Evolutionary conservation across 1,284 basidiomycete species (phyloP).

Genomic region (Apiotrichum brassicae): DNA sequence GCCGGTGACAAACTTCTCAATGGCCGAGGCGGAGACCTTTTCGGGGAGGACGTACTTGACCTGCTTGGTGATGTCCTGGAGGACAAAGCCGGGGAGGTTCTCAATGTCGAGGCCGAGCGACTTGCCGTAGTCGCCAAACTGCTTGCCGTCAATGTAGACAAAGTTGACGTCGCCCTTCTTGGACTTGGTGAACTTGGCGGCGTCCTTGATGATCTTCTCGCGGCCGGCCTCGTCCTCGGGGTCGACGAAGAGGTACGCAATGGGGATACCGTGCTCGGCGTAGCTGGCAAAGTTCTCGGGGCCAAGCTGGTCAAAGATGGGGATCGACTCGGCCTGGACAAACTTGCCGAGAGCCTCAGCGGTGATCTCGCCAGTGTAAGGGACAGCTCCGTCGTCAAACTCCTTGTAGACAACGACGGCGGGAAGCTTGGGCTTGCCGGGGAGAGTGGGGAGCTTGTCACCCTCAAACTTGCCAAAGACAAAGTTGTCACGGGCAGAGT

Average conservation of each 20-base stretch:
- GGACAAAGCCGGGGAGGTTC: slow-evolving; percentile 88
- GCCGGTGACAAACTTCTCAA: slow-evolving; percentile 62
- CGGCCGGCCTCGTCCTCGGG: slow-evolving; percentile 57
- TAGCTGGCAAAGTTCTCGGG: slow-evolving; percentile 91
- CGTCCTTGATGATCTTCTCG: slow-evolving; percentile 59
- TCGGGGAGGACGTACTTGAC: slow-evolving; percentile 81
- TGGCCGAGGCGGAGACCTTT: slow-evolving; percentile 47
- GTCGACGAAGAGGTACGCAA: slow-evolving; percentile 93
- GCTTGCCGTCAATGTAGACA: slow-evolving; percentile 95
- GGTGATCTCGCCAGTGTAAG: slow-evolving; percentile 58
- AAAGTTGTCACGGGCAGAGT: slow-evolving; percentile 83
- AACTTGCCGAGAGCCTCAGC: slow-evolving; percentile 64
- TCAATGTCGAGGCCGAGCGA: slow-evolving; percentile 74
- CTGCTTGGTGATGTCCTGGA: slow-evolving; percentile 77
- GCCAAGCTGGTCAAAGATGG: slow-evolving; percentile 85
- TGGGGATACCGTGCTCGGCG: slow-evolving; percentile 71
- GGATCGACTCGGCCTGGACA: slow-evolving; percentile 76
- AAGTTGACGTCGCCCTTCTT: slow-evolving; percentile 90
- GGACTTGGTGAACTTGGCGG: slow-evolving; percentile 71
- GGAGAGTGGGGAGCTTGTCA: slow-evolving; percentile 59
- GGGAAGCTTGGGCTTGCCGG: slow-evolving; percentile 65
- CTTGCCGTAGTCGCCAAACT: slow-evolving; percentile 93
- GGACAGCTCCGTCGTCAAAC: slow-evolving; percentile 82
- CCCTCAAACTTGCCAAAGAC: slow-evolving; percentile 84
- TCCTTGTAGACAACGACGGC: slow-evolving; percentile 85